Base-by-base conservation (phyloP, 176 grass and related monocot species). In the Triticum dicoccoides region DNA sequence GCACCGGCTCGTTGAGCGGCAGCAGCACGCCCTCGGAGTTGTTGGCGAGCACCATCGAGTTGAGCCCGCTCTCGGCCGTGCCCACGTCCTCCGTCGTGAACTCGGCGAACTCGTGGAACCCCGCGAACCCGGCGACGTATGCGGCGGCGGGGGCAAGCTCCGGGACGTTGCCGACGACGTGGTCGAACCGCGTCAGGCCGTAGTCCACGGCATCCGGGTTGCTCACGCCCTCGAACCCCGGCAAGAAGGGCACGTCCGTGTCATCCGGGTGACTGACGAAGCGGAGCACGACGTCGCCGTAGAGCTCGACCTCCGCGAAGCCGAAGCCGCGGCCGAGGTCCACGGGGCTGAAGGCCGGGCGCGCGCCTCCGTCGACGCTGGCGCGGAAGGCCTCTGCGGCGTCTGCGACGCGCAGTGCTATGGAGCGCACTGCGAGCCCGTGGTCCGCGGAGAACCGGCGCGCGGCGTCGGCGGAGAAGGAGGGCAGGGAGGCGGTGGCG, bases 101-200 rank as follows among this genome's bases (percentile, higher is more conserved):
- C 88, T 98, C 97, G 4, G 94, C 97, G 74, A 98, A 98, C 78
- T 96, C 97, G 86, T 98, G 97, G 89, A 98, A 98, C 8, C 97
- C 97, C 7, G 82, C 85, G 90, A 98, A 94, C 0, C 87, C 79
- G 2, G 92, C 76, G 23, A 96, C 56, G 89, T 98, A 96, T 7
- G 69, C 66, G 7, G 87, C 54, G 0, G 66, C 89, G 2, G 92
- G 83, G 8, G 35, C 82, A 25, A 98, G 79, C 69, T 98, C 90
- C 11, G 94, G 87, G 14, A 98, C 92, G 88, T 96, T 96, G 15
- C 94, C 97, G 17, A 99, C 97, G 69, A 95, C 81, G 84, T 99
- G 97, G 86, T 96, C 97, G 64, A 99, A 90, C 49, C 90, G 59
- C 18, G 24, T 70, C 8, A 96, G 76, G 3, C 94, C 94, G 83